Percentiles rank a stretch among this genome's conserved stretches.
Conservation (phyloP, 768 basidiomycete genomes). For the Leucocoprinus leucothites region DNA sequence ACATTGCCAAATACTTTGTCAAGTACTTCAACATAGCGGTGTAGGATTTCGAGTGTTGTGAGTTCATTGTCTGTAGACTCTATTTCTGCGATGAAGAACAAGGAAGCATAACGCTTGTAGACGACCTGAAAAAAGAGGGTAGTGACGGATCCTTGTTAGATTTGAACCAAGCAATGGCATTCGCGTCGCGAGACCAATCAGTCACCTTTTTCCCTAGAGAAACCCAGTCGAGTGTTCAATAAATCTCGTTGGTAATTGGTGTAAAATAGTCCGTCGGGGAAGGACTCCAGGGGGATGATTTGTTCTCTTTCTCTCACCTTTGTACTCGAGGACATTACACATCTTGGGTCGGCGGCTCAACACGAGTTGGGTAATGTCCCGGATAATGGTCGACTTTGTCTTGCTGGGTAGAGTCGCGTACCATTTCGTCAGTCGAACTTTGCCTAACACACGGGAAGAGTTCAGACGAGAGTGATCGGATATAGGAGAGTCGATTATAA, state of each 20-base stretch:
- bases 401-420: constrained; percentile 82
- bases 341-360: constrained; percentile 82
- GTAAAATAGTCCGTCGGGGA: no score
- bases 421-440: constrained; percentile 96
- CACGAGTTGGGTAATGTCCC: constrained; percentile 93
- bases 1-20: constrained; percentile 89
- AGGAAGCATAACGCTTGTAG: constrained; percentile 91
- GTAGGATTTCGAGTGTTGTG: constrained; percentile 87
- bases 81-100: constrained; percentile 93
- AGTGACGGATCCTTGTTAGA: no score
- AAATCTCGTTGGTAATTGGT: no score
- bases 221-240: not conserved
- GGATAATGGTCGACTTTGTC: constrained; percentile 86
- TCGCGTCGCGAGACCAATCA: not conserved
- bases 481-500: not conserved
- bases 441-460: constrained; percentile 47
- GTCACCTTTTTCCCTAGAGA: not conserved
- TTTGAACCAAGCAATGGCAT: not conserved
- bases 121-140: constrained; percentile 61
- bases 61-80: constrained; percentile 86
- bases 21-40: constrained; percentile 91
- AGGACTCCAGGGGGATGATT: not conserved
- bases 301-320: constrained; percentile 47
- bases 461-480: not conserved
- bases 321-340: constrained; percentile 98